These are phyloP conservation scores for Hyphodiscus sp. DNA, from an alignment of 2,329 filamentous ascomycete species.

Conservation along the genomic window DNA sequence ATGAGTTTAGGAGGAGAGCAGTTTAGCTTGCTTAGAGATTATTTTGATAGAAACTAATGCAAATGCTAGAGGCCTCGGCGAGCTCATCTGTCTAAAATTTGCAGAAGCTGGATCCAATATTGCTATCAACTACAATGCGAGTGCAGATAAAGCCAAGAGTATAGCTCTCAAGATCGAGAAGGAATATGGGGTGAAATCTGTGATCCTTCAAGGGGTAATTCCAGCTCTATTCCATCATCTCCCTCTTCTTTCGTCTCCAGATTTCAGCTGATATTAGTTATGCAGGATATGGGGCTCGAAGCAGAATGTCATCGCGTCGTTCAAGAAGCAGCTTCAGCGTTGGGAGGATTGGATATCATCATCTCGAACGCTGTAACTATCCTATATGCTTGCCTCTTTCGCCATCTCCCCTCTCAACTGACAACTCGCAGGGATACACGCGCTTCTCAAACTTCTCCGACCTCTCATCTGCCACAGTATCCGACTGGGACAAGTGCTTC, in stretches of 20 bases:
- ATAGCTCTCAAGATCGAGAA: conserved; percentile 43
- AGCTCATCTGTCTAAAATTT: conserved; percentile 53
- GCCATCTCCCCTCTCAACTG: background rate
- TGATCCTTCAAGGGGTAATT: conserved; percentile 49
- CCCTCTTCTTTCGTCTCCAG: too few species aligned
- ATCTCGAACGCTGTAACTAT: conserved; percentile 55
- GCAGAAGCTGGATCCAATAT: conserved; percentile 57
- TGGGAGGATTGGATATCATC: conserved; percentile 60
- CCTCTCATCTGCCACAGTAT: conserved; percentile 15
- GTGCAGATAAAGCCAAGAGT: conserved; percentile 46
- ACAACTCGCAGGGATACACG: conserved; percentile 22
- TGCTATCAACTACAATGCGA: conserved; percentile 58
- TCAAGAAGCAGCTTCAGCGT: conserved; percentile 43
- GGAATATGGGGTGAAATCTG: conserved; percentile 45
- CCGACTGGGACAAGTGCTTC: conserved; percentile 41
- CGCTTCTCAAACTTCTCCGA: conserved; percentile 24
- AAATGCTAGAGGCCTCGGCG: conserved; percentile 52
- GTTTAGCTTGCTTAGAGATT: background rate
- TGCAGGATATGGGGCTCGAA: conserved; percentile 49
- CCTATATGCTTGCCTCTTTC: background rate
- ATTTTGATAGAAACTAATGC: background rate
- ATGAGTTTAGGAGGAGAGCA: background rate
- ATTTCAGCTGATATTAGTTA: background rate
- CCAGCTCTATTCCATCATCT: background rate
- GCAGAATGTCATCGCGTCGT: conserved; percentile 48